Evolutionary conservation across 371 early-diverging fungal genomes (phyloP), one percentile per base, ranked within the genome.

Genomic region (Mortierella sp.): DNA sequence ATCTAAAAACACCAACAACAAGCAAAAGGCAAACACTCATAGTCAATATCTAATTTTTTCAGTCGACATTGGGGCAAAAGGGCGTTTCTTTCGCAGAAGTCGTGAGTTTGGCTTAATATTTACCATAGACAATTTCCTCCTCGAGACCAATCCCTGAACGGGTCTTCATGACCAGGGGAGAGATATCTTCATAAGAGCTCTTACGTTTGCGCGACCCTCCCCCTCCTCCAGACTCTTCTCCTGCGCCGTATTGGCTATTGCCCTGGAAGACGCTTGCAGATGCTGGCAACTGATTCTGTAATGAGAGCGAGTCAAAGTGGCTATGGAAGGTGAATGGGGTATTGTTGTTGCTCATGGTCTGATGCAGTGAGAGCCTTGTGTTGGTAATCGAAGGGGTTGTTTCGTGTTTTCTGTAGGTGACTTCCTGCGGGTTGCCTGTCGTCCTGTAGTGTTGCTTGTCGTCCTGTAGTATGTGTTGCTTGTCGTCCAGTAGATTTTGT

Each of bases 121-220:
- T 84, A 84, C 84, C 84, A 71, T 81, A 81, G 18, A 84, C 81
- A 72, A 84, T 84, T 43, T 84, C 84, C 46, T 80, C 51, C 63
- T 84, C 84, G 55, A 84, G 81, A 24, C 84, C 84, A 32, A 84
- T 78, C 16, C 84, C 84, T 21, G 78, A 27, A 44, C 84, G 75
- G 27, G 84, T 84, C 70, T 84, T 84, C 81, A 81, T 84, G 2
- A 68, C 78, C 14, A 84, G 72, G 0, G 84, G 84, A 41, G 84
- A 84, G 6, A 73, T 76, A 72, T 84, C 84, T 1, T 84, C 84
- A 71, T 74, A 72, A 3, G 84, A 78, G 48, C 78, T 80, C 68
- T 78, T 84, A 46, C 84, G 70, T 60, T 84, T 84, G 18, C 72
- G 78, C 3, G 80, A 77, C 6, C 76, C 70, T 11, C 70, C 44